Evolutionary conservation across 768 basidiomycete genomes (phyloP).

Genomic region (Suillus paluster): DNA sequence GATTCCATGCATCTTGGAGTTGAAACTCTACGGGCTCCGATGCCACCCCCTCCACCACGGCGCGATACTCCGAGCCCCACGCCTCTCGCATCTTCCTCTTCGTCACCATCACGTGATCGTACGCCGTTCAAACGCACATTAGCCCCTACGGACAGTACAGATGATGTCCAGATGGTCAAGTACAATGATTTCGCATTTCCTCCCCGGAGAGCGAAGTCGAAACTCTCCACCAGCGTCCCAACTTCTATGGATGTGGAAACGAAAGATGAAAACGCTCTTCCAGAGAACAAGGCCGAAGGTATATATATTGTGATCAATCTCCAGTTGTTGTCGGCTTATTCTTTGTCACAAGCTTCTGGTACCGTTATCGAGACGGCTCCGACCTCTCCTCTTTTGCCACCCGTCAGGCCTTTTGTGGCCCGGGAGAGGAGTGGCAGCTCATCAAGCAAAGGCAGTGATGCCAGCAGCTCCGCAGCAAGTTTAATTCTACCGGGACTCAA

Average conservation of each 20-base stretch:
- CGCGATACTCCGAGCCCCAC: constrained; percentile 32
- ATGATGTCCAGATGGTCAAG: constrained; percentile 48
- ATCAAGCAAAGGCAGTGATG: constrained; percentile 44
- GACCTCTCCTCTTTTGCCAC: constrained; percentile 44
- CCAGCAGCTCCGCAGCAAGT: constrained; percentile 28
- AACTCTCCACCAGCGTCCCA: constrained; percentile 28
- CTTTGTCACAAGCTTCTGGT: constrained; percentile 53
- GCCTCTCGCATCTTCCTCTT: constrained; percentile 31
- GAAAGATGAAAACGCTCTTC: constrained; percentile 15
- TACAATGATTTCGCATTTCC: constrained; percentile 61
- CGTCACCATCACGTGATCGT: constrained; percentile 42
- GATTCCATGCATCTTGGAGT: constrained; percentile 36
- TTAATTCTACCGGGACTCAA: constrained; percentile 63
- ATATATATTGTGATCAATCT: neutral
- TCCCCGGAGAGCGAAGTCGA: constrained; percentile 39
- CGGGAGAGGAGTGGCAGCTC: constrained; percentile 56
- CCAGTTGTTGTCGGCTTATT: constrained; percentile 31
- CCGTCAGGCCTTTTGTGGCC: constrained; percentile 49
- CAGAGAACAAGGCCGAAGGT: constrained; percentile 10
- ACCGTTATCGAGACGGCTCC: constrained; percentile 55
- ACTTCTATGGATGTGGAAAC: constrained; percentile 28
- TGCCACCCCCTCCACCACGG: constrained; percentile 33
- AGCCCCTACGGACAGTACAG: constrained; percentile 35
- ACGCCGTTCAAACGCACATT: constrained; percentile 34
- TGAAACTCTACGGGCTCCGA: constrained; percentile 49